Evolutionary conservation across 805 yeast species (phyloP).

Genomic region (Middelhovenomyces tepae): DNA sequence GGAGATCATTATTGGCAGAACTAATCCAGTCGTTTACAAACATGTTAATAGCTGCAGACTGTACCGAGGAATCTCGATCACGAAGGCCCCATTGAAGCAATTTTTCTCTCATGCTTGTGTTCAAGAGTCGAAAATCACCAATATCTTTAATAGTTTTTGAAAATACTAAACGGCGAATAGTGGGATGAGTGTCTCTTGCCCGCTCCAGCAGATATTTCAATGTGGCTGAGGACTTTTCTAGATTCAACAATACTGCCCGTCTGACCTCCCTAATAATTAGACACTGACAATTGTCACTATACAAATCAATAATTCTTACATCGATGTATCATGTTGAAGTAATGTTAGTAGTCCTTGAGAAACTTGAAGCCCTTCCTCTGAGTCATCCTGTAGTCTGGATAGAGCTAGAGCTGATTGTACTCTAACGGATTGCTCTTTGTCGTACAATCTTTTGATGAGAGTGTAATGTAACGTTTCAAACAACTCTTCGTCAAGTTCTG

Average conservation of each 20-base stretch:
- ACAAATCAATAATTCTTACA: too few relatives aligned
- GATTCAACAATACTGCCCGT: slow-evolving; percentile 68
- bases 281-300: too few relatives aligned
- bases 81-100: slow-evolving; percentile 76
- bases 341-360: slow-evolving; percentile 40
- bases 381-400: slow-evolving; percentile 61
- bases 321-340: slow-evolving; percentile 61
- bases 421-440: slow-evolving; percentile 66
- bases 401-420: slow-evolving; percentile 77
- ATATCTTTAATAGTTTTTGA: slow-evolving; percentile 58
- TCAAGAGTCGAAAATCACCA: slow-evolving; percentile 51
- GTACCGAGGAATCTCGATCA: slow-evolving; percentile 73
- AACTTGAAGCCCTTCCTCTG: slow-evolving; percentile 27
- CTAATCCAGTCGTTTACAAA: slow-evolving; percentile 66
- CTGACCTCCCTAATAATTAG: slow-evolving; percentile 86
- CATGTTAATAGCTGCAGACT: slow-evolving; percentile 62
- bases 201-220: slow-evolving; percentile 60
- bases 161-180: slow-evolving; percentile 66
- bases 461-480: slow-evolving; percentile 55
- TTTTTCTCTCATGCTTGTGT: slow-evolving; percentile 49
- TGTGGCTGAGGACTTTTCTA: slow-evolving; percentile 47
- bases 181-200: slow-evolving; percentile 68
- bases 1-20: slow-evolving; percentile 56
- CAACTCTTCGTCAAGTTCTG: slow-evolving; percentile 66
- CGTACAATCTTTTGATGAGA: slow-evolving; percentile 50